Percentiles rank a stretch among this genome's conserved stretches.
Evolutionary conservation across 2,329 filamentous ascomycete species (phyloP).

Genomic region (Basipetospora chlamydospora): DNA sequence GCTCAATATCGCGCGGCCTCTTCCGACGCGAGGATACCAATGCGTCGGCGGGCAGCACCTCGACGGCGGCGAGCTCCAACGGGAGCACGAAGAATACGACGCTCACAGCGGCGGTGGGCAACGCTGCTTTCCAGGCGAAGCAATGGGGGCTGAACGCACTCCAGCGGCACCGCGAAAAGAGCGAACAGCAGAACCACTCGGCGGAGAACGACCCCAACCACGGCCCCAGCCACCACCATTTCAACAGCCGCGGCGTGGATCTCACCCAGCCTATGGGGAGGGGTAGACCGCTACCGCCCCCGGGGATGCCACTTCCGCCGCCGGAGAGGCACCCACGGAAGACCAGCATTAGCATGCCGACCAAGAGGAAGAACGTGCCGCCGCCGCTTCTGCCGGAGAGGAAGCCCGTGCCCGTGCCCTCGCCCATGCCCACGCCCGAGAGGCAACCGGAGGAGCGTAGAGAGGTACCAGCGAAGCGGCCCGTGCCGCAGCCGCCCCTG

Average conservation of each 20-base stretch:
- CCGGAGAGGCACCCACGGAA: conserved; percentile 47
- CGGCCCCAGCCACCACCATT: background rate
- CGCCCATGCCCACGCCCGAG: conserved; percentile 9
- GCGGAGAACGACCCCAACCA: background rate
- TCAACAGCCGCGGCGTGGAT: conserved; percentile 20
- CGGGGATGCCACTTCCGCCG: conserved; percentile 61
- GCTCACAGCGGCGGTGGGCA: conserved; percentile 39
- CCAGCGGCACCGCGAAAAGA: conserved; percentile 32
- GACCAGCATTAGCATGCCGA: conserved; percentile 37
- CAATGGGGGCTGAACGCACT: conserved; percentile 46
- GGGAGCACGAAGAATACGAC: conserved; percentile 21
- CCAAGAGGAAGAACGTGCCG: conserved; percentile 50
- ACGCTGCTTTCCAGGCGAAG: conserved; percentile 38
- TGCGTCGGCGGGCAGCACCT: conserved; percentile 20
- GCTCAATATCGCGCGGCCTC: conserved; percentile 23
- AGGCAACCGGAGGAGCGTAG: conserved; percentile 1
- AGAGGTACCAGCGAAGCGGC: background rate
- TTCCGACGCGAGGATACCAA: conserved; percentile 25
- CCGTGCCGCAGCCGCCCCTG: conserved; percentile 14
- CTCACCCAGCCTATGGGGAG: conserved; percentile 61
- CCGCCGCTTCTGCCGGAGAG: conserved; percentile 15
- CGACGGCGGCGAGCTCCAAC: conserved; percentile 20
- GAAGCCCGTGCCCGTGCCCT: conserved; percentile 7
- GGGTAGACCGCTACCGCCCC: conserved; percentile 68
- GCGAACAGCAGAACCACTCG: background rate